Evolutionary conservation across 177 flowering plant genomes (phyloP).

Genomic region (Vitis hybrid): DNA sequence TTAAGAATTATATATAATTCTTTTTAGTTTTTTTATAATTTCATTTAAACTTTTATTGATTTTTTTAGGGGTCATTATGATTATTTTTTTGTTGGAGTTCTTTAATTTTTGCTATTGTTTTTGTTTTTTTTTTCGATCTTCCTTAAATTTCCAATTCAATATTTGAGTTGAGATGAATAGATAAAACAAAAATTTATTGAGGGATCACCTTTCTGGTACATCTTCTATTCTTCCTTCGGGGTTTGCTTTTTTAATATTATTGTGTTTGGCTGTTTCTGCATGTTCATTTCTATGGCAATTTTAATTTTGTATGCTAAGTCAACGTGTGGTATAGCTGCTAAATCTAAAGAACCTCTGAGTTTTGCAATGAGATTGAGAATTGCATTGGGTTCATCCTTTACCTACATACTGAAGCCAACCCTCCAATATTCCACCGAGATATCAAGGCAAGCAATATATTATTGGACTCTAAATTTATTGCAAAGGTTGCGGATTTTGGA

Average conservation of each 20-base stretch:
- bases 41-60: too few relatives aligned
- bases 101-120: too few relatives aligned
- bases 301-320: background rate
- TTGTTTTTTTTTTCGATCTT: too few relatives aligned
- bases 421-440: conserved; percentile 64
- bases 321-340: conserved; percentile 26
- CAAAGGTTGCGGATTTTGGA: conserved; percentile 61
- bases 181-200: conserved; percentile 1
- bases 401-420: conserved; percentile 59
- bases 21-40: too few relatives aligned
- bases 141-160: too few relatives aligned
- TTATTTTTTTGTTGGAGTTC: too few relatives aligned
- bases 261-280: background rate
- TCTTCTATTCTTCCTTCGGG: background rate
- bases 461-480: conserved; percentile 42
- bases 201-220: conserved; percentile 50
- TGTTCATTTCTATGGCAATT: background rate
- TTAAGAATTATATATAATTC: too few relatives aligned
- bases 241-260: background rate
- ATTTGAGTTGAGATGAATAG: too few relatives aligned
- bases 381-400: conserved; percentile 55
- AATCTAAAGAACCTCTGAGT: conserved; percentile 28
- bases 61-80: too few relatives aligned
- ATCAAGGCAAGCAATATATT: conserved; percentile 61
- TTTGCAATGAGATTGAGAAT: conserved; percentile 42